Evolutionary conservation across 2,329 filamentous ascomycete genomes (phyloP), one percentile per base, ranked within the genome.

Genomic region (Hymenoscyphus fructigenus): DNA sequence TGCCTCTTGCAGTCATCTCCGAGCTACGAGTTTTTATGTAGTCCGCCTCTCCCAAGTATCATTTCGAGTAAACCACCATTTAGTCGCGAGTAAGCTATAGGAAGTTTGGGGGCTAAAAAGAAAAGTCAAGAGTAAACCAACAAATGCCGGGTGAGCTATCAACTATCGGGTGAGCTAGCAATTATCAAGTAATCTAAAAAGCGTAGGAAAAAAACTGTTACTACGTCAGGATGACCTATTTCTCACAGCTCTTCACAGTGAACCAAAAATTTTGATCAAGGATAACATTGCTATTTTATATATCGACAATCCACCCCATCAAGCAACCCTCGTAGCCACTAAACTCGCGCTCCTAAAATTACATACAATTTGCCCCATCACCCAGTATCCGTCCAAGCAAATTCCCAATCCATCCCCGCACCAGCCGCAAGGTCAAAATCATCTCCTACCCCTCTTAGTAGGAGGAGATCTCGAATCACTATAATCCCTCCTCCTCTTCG

Each of bases 391-490:
- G 7, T 17, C 41, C 17, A 44, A 44, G 15, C 38, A 6, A n/a
- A n/a, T 47, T 47, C n/a, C 44, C n/a, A 6, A 47, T 23, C n/a
- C n/a, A 5, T 23, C 23, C 17, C n/a, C n/a, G n/a, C 44, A 12
- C 3, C 6, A 36, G 34, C 34, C 34, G 34, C 34, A 50, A 50
- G 10, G 6, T 50, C n/a, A 50, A 10, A 50, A 70, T 68, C 70
- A 67, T 56, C 71, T 63, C 14, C 72, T 72, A 59, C 73, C 65
- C 59, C 73, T 73, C 53, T 57, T 41, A 15, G 60, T 32, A n/a
- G 72, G 71, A 50, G 73, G 71, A 60, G 71, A 74, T 60, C 67
- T 68, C 28, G 73, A 75, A 53, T 69, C 65, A 56, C 68, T 72
- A 44, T 69, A 66, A 57, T 71, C 68, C 63, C 72, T 66, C 66